A percentile compares a stretch with the other conserved stretches of the same genome.
Evolutionary conservation across 148 eudicot species (phyloP).

Genomic region (Cornus controversa): DNA sequence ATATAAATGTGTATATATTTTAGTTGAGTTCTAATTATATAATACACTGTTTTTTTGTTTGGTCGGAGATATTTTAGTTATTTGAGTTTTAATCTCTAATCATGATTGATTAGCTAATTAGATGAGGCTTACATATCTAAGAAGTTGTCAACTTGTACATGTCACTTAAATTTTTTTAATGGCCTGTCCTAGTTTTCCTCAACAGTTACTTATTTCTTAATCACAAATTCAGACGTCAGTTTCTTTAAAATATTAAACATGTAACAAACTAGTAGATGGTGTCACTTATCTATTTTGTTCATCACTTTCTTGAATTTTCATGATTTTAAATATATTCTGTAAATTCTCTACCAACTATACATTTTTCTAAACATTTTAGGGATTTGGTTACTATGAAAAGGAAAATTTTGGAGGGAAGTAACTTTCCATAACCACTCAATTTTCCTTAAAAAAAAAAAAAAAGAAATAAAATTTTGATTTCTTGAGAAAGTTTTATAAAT

Average conservation of each 20-base stretch:
- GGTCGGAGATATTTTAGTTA: neutral
- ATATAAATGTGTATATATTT: too few species aligned
- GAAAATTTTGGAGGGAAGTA: too few species aligned
- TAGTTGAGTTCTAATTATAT: too few species aligned
- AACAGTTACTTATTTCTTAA: neutral
- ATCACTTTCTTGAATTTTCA: neutral
- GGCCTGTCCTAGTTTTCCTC: neutral
- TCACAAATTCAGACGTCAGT: neutral
- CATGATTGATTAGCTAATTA: conserved; percentile 2
- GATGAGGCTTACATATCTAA: too few species aligned
- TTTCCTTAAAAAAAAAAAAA: too few species aligned
- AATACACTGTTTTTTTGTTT: neutral
- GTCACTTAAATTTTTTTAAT: neutral
- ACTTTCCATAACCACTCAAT: too few species aligned
- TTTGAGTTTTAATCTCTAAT: neutral
- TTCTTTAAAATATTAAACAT: neutral
- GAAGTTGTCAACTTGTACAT: neutral
- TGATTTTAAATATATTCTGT: neutral
- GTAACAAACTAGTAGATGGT: neutral
- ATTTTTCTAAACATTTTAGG: too few species aligned
- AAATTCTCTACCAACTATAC: neutral
- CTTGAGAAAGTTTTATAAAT: too few species aligned
- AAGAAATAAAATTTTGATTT: too few species aligned
- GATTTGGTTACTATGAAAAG: too few species aligned
- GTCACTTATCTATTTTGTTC: neutral